Evolutionary conservation across 2,329 filamentous ascomycete species (phyloP).

Genomic region (Colletotrichum simmondsii): DNA sequence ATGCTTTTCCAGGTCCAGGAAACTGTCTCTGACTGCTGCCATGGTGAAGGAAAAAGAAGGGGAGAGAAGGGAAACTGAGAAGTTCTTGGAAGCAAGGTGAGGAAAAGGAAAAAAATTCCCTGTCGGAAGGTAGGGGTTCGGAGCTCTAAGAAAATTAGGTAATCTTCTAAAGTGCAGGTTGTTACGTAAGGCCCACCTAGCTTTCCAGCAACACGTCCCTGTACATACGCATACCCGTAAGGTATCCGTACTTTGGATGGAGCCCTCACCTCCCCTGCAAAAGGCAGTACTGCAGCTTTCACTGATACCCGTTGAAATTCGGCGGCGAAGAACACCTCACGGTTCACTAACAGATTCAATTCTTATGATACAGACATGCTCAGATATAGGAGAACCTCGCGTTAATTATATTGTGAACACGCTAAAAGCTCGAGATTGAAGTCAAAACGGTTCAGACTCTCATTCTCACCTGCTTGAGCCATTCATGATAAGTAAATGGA

Average conservation of each 20-base stretch:
- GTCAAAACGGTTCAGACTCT: background rate
- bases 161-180: background rate
- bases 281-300: too few species aligned
- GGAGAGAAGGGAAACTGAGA: background rate
- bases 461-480: background rate
- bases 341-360: background rate
- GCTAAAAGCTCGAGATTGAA: background rate
- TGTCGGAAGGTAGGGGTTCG: conserved; percentile 9
- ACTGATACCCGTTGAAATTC: background rate
- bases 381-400: background rate
- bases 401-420: background rate
- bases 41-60: conserved; percentile 42
- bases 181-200: conserved; percentile 6
- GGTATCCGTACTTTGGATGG: background rate
- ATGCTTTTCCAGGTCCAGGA: conserved; percentile 79
- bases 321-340: background rate
- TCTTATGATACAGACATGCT: background rate
- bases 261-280: background rate
- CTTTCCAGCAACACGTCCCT: background rate
- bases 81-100: background rate
- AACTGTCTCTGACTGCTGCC: conserved; percentile 57
- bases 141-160: conserved; percentile 22
- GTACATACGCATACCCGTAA: background rate
- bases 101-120: conserved; percentile 20
- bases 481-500: background rate